Conservation (phyloP, 768 basidiomycete genomes). For the Podaxis sp. region DNA sequence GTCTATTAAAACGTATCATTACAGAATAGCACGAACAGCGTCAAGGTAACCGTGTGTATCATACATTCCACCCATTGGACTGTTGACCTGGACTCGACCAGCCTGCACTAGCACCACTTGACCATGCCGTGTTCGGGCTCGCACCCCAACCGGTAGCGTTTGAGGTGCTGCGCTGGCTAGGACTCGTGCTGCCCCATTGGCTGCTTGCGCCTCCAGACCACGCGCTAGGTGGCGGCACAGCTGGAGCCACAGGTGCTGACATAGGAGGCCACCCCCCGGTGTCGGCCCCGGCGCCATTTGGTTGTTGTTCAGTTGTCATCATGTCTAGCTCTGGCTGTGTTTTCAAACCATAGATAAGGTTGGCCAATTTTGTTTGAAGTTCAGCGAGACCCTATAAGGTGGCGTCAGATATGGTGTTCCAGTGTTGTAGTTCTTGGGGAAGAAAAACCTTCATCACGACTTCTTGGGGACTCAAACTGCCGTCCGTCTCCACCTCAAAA, state of each 20-base stretch:
- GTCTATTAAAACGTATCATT: no score
- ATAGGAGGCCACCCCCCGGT: conserved; percentile 25
- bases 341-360: conserved; percentile 75
- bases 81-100: conserved; percentile 33
- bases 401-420: conserved; percentile 1
- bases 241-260: conserved; percentile 25
- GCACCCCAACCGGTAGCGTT: conserved; percentile 13
- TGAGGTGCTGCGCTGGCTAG: conserved; percentile 10
- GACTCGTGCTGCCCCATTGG: conserved; percentile 16
- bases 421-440: conserved; percentile 7
- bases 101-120: conserved; percentile 15
- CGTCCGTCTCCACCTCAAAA: conserved; percentile 92
- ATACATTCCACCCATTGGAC: conserved; percentile 57
- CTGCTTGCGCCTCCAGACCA: conserved; percentile 28
- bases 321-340: conserved; percentile 57
- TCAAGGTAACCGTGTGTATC: conserved; percentile 6
- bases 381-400: conserved; percentile 65
- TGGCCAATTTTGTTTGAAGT: conserved; percentile 79
- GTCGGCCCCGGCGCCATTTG: conserved; percentile 26
- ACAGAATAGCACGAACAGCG: background rate
- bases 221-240: conserved; percentile 19
- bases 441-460: conserved; percentile 74
- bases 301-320: conserved; percentile 40
- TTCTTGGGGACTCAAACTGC: conserved; percentile 85
- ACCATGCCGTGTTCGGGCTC: conserved; percentile 13